Conservation (phyloP, 2,329 filamentous ascomycete species). For the Calonectria leucothoes region DNA sequence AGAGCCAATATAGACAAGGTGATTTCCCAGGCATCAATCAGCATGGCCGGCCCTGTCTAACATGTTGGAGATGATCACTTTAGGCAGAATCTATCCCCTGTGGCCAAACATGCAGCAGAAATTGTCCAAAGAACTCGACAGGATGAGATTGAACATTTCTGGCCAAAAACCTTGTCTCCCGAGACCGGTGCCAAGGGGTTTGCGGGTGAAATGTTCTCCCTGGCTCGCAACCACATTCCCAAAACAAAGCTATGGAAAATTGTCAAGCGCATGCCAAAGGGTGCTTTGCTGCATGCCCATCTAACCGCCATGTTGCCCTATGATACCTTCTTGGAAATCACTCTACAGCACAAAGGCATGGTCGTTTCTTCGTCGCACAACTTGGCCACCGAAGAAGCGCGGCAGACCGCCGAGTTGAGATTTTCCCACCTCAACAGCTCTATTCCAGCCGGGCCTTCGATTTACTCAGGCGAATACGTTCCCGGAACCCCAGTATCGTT, state of each 20-base stretch:
- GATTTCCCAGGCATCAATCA: not conserved
- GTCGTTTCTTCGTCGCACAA: not conserved
- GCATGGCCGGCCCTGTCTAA: not conserved
- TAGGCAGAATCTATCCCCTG: not conserved
- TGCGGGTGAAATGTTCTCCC: conserved; percentile 2
- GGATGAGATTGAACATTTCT: conserved; percentile 5
- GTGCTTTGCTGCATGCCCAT: conserved; percentile 6
- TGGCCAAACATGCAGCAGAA: not conserved
- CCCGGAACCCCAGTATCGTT: not conserved
- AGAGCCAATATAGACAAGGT: not conserved
- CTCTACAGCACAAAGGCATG: conserved; percentile 1
- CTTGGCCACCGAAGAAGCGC: not conserved
- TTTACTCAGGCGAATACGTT: not conserved
- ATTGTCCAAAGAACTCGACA: not conserved
- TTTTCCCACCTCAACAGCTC: not conserved
- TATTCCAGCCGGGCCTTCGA: not conserved
- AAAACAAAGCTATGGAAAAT: conserved; percentile 14
- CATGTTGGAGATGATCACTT: not conserved
- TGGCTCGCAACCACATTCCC: not conserved
- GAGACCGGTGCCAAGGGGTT: not conserved
- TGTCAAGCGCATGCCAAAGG: conserved; percentile 3
- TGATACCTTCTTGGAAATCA: not conserved
- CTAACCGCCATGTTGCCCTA: conserved; percentile 6
- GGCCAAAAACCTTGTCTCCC: not conserved
- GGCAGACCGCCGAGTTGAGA: not conserved